A percentile compares a stretch with the other conserved stretches of the same genome.
Conservation (phyloP, 345 rosid genomes). For the Passiflora organensis region DNA sequence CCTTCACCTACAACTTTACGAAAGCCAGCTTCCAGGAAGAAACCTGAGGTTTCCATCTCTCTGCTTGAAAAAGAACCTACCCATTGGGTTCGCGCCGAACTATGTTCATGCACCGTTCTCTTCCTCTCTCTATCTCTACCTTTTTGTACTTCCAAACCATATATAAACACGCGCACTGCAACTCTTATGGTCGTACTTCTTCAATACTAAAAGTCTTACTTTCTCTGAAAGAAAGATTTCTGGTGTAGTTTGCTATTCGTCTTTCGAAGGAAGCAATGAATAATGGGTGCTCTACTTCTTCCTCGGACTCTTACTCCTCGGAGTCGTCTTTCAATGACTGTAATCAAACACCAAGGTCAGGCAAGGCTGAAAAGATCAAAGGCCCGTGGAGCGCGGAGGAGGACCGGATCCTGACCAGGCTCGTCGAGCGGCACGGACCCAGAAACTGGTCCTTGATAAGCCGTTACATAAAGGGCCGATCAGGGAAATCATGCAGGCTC, state of each 20-base stretch:
- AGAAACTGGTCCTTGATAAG: constrained; percentile 57
- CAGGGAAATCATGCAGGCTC: constrained; percentile 54
- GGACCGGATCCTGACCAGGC: constrained; percentile 48
- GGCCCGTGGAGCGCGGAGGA: constrained; percentile 80
- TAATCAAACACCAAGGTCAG: constrained; percentile 8
- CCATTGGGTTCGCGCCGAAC: constrained; percentile 14
- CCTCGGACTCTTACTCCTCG: constrained; percentile 50
- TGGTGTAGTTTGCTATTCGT: neutral
- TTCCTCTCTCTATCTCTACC: neutral
- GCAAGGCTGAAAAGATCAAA: constrained; percentile 38
- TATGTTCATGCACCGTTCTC: constrained; percentile 28
- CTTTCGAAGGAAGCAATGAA: constrained; percentile 30
- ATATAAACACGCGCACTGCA: neutral
- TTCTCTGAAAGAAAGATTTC: too few species aligned
- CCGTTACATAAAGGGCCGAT: constrained; percentile 47
- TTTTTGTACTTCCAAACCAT: neutral
- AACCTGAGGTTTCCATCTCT: constrained; percentile 8
- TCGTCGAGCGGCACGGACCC: constrained; percentile 49
- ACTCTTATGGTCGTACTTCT: neutral
- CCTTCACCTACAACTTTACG: constrained; percentile 46
- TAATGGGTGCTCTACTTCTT: constrained; percentile 33
- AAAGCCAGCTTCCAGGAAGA: constrained; percentile 49
- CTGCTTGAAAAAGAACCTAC: neutral
- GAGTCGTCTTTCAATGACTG: constrained; percentile 31
- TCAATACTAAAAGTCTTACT: neutral